A percentile compares a stretch with the other conserved stretches of the same genome.
Conservation (phyloP, 2,329 filamentous ascomycete genomes). For the Chaetomiaceae sp. region DNA sequence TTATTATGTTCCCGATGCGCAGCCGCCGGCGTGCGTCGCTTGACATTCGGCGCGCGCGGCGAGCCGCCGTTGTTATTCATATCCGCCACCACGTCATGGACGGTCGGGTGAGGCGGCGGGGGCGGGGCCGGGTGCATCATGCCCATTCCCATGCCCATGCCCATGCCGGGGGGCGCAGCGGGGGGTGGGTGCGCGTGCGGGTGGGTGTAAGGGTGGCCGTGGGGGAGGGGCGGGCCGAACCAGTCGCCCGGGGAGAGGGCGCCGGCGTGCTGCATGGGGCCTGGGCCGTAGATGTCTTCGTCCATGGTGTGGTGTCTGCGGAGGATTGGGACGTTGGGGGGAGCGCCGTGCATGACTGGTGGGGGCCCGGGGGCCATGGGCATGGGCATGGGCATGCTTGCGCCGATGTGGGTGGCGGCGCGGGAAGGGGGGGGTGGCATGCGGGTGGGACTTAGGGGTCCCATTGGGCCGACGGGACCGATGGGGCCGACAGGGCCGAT, state of each 20-base stretch:
- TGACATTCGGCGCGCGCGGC: constrained; percentile 19
- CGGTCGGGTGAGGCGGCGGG: not conserved
- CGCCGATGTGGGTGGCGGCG: constrained; percentile 21
- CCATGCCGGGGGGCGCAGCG: not conserved
- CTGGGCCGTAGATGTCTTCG: constrained; percentile 33
- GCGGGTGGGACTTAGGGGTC: constrained; percentile 16
- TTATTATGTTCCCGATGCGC: constrained; percentile 22
- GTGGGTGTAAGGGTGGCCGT: constrained; percentile 9
- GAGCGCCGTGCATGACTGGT: constrained; percentile 23
- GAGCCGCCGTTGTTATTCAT: constrained; percentile 7
- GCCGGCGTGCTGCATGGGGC: constrained; percentile 26
- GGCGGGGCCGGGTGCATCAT: constrained; percentile 3
- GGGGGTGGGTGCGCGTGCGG: constrained; percentile 1
- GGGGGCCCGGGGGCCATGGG: constrained; percentile 34
- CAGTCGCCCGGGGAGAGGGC: constrained; percentile 13
- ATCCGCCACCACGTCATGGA: not conserved
- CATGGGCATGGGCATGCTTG: constrained; percentile 33
- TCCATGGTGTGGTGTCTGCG: constrained; percentile 41
- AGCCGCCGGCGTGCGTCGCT: constrained; percentile 21
- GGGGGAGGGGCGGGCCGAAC: constrained; percentile 13
- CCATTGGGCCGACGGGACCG: constrained; percentile 11
- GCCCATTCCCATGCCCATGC: not conserved
- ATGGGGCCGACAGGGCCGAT: constrained; percentile 15
- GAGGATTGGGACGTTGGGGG: constrained; percentile 26
- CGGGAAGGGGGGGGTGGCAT: constrained; percentile 18